Evolutionary conservation across 257 asterid genomes (phyloP), one percentile per base, ranked within the genome.

Genomic region (Parsonsia alboflavescens): DNA sequence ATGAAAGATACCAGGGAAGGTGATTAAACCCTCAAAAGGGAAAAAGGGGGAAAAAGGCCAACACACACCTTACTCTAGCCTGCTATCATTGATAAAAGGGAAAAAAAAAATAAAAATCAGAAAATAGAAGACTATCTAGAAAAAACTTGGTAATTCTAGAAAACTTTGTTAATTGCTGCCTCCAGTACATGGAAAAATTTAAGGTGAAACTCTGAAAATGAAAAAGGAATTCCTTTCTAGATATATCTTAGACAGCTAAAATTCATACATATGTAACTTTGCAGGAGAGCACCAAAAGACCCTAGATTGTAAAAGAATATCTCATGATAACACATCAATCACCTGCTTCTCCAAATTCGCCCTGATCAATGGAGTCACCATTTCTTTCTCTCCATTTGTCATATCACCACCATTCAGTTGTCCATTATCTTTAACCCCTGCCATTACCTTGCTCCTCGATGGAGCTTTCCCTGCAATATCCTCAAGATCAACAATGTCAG

Each of bases 331-430:
- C 9, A 22, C 28, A 71, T 49, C 49, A 6, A 70, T 9, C 80
- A 94, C 99, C 98, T 94, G 99, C 85, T 94, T 94, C 82, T 82
- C 91, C 78, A 94, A 86, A 85, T 91, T 94, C 6, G 96, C 92
- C 64, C 98, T 70, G 52, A 94, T 81, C 30, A 88, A 90, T 0
- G 97, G 98, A 10, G 98, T 92, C 80, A 94, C 96, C 99, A 94
- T 94, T 80, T 91, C 97, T 81, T 89, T 92, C 90, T 84, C 89
- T 75, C 96, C 96, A 75, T 86, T 89, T 30, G 56, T 53, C 12
- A 76, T 72, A 26, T 81, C 87, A 16, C 89, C 97, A 76, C 89
- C 97, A 76, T 91, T 89, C 76, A 75, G 71, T 64, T 85, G 79
- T 53, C 88, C 96, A 86, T 90, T 91, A 66, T 79, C 84, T 81